These are phyloP conservation scores for Parafenestella ontariensis DNA, from an alignment of 2,329 filamentous ascomycete species.

Conservation along the genomic window DNA sequence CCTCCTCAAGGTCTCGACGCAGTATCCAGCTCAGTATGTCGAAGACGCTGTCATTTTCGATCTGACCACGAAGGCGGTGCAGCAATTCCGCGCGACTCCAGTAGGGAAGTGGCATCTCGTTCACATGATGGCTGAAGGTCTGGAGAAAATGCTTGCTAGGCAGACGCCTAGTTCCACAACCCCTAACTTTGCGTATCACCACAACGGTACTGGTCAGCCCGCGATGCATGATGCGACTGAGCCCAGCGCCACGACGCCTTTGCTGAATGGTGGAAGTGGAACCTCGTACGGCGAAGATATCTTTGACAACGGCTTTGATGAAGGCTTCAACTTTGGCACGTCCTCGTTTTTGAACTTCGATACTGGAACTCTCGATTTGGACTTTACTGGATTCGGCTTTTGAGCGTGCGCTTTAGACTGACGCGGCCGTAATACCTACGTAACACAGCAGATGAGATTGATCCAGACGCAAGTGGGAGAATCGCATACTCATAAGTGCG, in stretches of 20 bases:
- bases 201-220: conserved; percentile 10
- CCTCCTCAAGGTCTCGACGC: conserved; percentile 57
- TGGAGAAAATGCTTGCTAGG: conserved; percentile 51
- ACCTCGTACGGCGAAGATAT: conserved; percentile 15
- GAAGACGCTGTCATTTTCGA: conserved; percentile 48
- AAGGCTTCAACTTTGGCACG: conserved; percentile 30
- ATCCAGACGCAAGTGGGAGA: too few relatives aligned
- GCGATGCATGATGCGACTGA: conserved; percentile 15
- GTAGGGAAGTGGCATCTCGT: conserved; percentile 57
- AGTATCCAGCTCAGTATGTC: conserved; percentile 51
- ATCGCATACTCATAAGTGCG: too few relatives aligned
- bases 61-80: conserved; percentile 49
- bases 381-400: conserved; percentile 29
- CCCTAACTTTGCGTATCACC: not conserved
- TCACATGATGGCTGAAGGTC: conserved; percentile 55
- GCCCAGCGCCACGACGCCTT: conserved; percentile 6
- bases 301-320: conserved; percentile 26
- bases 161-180: conserved; percentile 19
- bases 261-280: conserved; percentile 1
- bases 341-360: conserved; percentile 37
- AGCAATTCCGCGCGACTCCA: conserved; percentile 50
- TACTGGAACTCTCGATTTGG: conserved; percentile 33
- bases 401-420: not conserved
- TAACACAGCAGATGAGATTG: too few relatives aligned
- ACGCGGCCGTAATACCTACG: too few relatives aligned